Percentiles rank a stretch among this genome's conserved stretches.
phyloP scores from a whole-genome alignment of 2,329 filamentous ascomycete species.

The Cordyceps tenuipes region DNA sequence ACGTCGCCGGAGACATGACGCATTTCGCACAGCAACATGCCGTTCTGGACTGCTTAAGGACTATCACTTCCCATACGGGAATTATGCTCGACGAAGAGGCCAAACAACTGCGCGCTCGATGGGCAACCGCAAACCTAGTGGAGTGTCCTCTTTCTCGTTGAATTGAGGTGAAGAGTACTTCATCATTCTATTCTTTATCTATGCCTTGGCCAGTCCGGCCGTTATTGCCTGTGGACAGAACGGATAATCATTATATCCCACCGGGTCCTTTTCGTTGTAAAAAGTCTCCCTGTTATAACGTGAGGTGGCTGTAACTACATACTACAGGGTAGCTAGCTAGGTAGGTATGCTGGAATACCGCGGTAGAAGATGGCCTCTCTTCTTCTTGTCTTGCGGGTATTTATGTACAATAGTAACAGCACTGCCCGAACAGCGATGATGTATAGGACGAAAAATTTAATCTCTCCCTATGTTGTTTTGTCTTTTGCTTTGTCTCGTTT shows the following conservation, averaged over 20 bases:
- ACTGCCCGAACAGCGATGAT: too few relatives aligned
- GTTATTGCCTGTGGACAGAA: constrained; percentile 18
- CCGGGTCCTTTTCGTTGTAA: constrained; percentile 23
- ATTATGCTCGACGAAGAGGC: constrained; percentile 15
- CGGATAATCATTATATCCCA: constrained; percentile 23
- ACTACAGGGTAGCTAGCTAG: too few relatives aligned
- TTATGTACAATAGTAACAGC: too few relatives aligned
- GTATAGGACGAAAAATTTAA: too few relatives aligned
- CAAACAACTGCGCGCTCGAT: constrained; percentile 2
- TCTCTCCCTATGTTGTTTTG: too few relatives aligned
- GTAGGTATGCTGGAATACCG: too few relatives aligned
- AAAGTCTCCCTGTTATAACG: constrained; percentile 34
- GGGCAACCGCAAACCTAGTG: constrained; percentile 1
- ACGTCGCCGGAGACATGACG: constrained; percentile 20
- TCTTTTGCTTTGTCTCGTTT: too few relatives aligned
- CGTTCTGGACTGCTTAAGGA: constrained; percentile 15
- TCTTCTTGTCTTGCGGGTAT: too few relatives aligned
- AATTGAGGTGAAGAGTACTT: background rate
- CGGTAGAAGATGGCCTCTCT: too few relatives aligned
- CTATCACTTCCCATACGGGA: constrained; percentile 14
- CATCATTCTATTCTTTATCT: background rate
- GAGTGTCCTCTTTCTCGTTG: background rate
- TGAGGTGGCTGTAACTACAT: too few relatives aligned
- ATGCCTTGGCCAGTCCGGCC: background rate
- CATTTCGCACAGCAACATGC: constrained; percentile 21